Conservation (phyloP, 345 rosid genomes). For the Lagerstroemia speciosa region DNA sequence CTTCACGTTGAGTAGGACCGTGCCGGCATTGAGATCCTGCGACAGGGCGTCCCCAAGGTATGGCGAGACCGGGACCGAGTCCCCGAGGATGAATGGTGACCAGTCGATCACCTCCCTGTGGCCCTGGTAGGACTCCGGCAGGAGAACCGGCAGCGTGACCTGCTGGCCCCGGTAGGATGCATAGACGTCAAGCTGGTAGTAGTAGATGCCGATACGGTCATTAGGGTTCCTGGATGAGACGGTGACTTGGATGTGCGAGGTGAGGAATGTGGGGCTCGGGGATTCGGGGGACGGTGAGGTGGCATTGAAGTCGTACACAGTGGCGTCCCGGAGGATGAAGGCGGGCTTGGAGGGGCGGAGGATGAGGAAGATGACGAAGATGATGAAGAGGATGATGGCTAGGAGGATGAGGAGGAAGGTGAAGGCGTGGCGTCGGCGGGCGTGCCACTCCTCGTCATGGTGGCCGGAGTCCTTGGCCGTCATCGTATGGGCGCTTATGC, state of each 20-base stretch:
- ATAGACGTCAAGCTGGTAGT: conserved; percentile 34
- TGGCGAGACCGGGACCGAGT: conserved; percentile 39
- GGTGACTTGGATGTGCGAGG: conserved; percentile 50
- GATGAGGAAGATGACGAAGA: conserved; percentile 24
- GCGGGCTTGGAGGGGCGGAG: conserved; percentile 62
- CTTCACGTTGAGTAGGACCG: conserved; percentile 13
- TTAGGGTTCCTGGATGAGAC: conserved; percentile 60
- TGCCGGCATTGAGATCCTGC: background rate
- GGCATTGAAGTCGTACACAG: conserved; percentile 44
- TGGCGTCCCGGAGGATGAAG: conserved; percentile 59
- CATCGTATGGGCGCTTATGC: conserved; percentile 16
- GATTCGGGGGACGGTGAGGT: conserved; percentile 6
- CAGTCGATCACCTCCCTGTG: conserved; percentile 45
- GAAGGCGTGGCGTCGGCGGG: conserved; percentile 13
- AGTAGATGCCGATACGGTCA: conserved; percentile 46
- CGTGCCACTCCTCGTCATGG: conserved; percentile 12
- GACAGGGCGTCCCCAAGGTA: conserved; percentile 16
- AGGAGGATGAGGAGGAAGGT: background rate
- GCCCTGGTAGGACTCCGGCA: conserved; percentile 61
- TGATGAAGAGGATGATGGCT: conserved; percentile 6
- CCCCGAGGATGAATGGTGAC: conserved; percentile 57
- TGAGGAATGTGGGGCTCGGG: conserved; percentile 26
- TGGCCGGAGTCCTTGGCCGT: conserved; percentile 26
- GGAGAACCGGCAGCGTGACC: conserved; percentile 41
- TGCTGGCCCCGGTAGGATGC: conserved; percentile 69